Evolutionary conservation across 1,284 basidiomycete species (phyloP).

Genomic region (Irpex lacteus): DNA sequence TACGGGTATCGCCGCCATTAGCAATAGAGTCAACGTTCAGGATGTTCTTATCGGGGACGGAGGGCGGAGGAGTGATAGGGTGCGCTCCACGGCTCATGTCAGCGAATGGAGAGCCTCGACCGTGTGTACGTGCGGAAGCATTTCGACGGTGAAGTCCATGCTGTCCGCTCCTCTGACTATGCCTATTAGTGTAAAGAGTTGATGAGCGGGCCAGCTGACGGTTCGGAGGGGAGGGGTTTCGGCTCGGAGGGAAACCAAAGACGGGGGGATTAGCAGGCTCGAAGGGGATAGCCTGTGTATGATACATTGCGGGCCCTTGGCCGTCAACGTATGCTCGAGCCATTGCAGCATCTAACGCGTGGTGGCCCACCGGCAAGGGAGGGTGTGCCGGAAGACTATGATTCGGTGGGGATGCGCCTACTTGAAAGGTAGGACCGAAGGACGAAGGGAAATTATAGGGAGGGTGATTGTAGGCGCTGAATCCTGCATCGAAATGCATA

Average conservation of each 20-base stretch:
- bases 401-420: background rate
- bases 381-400: background rate
- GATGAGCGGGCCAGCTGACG: background rate
- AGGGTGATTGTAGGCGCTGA: background rate
- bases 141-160: background rate
- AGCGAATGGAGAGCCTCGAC: background rate
- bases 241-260: background rate
- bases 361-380: background rate
- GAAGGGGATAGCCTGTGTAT: background rate
- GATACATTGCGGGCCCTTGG: background rate
- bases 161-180: background rate
- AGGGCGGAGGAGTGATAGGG: background rate
- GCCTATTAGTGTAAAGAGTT: background rate
- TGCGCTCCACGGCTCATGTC: background rate
- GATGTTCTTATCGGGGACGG: slow-evolving; percentile 53
- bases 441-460: background rate
- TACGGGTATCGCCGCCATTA: slow-evolving; percentile 74
- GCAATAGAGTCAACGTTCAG: slow-evolving; percentile 71
- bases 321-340: background rate
- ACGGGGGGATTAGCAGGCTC: background rate
- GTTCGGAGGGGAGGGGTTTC: background rate
- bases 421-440: background rate
- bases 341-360: background rate
- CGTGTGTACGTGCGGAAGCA: background rate
- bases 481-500: background rate